Base-by-base conservation (phyloP, 805 yeast genomes). In the Starmera amethionina region DNA sequence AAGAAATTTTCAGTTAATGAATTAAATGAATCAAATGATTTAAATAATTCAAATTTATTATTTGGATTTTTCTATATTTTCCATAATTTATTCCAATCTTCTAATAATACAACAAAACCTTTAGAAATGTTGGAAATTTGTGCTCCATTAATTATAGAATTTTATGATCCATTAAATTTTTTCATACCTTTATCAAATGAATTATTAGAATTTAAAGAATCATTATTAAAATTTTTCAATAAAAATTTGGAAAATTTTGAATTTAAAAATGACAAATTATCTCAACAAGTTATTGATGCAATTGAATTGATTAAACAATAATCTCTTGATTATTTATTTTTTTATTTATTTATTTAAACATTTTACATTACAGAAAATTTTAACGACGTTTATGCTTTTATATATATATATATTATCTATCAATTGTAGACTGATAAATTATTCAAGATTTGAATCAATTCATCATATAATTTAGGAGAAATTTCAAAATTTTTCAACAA, bases 131-230 rank as follows among this genome's bases (percentile, higher is more conserved):
- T 65, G 16, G 60, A 63, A 31, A 38, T 64, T 8, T 59, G 59
- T 42, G 52, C 67, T 1, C 59, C 59, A 16, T 38, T 66, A 39
- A 49, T 66, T 9, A 47, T 60, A 10, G 66, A 59, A 46, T 53
- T 66, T 29, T 55, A 56, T 41, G 68, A 65, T 41, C 43, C 60
- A 38, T 63, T 61, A 35, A 52, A 55, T 34, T 53, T 54, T 37
- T 56, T 54, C 39, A 46, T 50, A 3, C 54, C 46, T 15, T 37
- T 52, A 41, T 46, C 52, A 5, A 50, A 54, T 29, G 50, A 50
- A 14, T 45, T 61, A 9, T 35, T 49, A 7, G 54, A 58, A 5
- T 62, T 67, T 41, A 64, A 60, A 41, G 44, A 41, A n/a, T 49
- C 54, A 4, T 38, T 63, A 27, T 46, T 58, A 4, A 44, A 48